phyloP scores from a whole-genome alignment of 139 green algal species.

The Marvania coccoides region DNA sequence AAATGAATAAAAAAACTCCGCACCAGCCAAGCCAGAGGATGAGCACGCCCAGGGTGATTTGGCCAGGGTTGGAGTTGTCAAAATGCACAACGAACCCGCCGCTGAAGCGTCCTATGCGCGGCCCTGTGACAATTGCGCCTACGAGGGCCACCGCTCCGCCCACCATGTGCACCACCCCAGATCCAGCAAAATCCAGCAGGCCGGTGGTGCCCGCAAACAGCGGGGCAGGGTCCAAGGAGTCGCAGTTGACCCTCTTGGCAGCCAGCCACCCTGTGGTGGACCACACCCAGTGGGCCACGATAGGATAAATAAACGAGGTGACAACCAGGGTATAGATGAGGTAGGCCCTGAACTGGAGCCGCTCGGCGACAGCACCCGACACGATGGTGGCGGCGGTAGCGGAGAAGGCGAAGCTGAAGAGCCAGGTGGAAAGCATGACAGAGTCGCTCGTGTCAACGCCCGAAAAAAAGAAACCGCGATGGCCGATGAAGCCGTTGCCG shows the following conservation, averaged over 20 bases:
- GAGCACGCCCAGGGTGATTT: conserved; percentile 52
- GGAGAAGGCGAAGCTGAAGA: conserved; percentile 39
- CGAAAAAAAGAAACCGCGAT: conserved; percentile 5
- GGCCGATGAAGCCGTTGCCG: conserved; percentile 39
- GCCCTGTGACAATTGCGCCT: conserved; percentile 48
- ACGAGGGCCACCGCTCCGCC: conserved; percentile 29
- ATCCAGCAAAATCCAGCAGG: conserved; percentile 33
- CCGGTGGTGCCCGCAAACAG: conserved; percentile 12
- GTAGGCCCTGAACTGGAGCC: conserved; percentile 31
- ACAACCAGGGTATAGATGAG: conserved; percentile 41
- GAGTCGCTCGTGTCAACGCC: neutral
- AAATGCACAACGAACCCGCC: conserved; percentile 11
- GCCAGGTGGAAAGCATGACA: conserved; percentile 11
- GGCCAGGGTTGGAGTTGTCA: neutral
- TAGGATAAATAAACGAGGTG: conserved; percentile 51
- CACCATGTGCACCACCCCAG: conserved; percentile 39
- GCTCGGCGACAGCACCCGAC: conserved; percentile 33
- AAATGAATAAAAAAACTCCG: neutral
- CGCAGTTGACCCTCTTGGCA: conserved; percentile 15
- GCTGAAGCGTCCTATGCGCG: conserved; percentile 51
- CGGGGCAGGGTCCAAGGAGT: neutral
- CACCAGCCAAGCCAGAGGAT: conserved; percentile 76
- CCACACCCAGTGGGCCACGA: conserved; percentile 57
- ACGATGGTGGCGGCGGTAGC: conserved; percentile 42
- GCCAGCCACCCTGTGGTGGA: conserved; percentile 39